Percentiles rank a stretch among this genome's conserved stretches.
These are phyloP conservation scores for Oryza meridionalis DNA, from an alignment of 176 grass and related monocot species.

Conservation along the genomic window DNA sequence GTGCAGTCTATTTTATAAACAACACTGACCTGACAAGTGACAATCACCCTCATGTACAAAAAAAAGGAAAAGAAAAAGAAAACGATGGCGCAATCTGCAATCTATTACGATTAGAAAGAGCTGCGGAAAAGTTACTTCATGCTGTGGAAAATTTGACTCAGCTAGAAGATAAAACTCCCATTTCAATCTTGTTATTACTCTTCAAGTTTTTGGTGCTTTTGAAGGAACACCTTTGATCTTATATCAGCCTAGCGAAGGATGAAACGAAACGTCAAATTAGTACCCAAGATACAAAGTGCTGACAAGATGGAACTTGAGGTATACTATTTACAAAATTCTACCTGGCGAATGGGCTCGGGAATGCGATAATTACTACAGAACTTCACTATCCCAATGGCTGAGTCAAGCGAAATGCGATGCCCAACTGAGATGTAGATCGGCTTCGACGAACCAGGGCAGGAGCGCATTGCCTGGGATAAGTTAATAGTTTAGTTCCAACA, in stretches of 20 bases:
- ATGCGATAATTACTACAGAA: conserved; percentile 74
- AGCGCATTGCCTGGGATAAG: conserved; percentile 60
- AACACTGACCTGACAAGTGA: background rate
- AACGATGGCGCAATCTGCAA: background rate
- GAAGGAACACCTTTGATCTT: conserved; percentile 87
- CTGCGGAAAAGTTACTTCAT: background rate
- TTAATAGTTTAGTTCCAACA: background rate
- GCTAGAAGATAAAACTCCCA: background rate
- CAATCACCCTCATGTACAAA: background rate
- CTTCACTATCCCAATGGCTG: conserved; percentile 62
- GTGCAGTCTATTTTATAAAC: background rate
- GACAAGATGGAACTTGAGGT: background rate
- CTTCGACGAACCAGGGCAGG: conserved; percentile 59
- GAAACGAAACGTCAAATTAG: background rate
- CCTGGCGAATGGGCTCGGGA: conserved; percentile 85
- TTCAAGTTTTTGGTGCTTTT: conserved; percentile 46
- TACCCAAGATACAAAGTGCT: background rate
- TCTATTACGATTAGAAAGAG: background rate
- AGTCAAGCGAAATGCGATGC: conserved; percentile 78
- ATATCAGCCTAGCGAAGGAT: conserved; percentile 69
- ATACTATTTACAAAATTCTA: conserved; percentile 40
- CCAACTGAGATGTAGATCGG: conserved; percentile 83
- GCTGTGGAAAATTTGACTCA: background rate
- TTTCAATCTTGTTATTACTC: background rate
- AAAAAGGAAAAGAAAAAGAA: background rate